Conservation (phyloP, 192 early-diverging fungal genomes). For the Linnemannia elongata region DNA sequence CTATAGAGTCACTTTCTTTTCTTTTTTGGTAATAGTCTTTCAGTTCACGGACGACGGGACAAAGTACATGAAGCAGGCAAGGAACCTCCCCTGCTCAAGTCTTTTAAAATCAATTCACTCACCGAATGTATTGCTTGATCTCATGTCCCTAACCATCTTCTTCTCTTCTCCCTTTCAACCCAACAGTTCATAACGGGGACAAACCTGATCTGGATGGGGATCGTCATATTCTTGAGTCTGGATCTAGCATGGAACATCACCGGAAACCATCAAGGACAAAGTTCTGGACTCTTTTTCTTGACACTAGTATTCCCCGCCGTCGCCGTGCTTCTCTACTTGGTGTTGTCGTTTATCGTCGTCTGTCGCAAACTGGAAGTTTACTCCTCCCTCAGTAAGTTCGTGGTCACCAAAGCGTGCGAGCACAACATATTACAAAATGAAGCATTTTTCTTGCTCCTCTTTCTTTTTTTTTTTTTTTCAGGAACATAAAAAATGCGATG, state of each 20-base stretch:
- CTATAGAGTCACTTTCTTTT: not conserved
- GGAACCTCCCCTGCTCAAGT: not conserved
- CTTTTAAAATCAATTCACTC: not conserved
- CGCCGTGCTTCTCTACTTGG: slow-evolving; percentile 14
- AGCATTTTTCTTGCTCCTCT: too few relatives aligned
- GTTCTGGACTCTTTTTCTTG: slow-evolving; percentile 30
- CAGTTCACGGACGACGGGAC: slow-evolving; percentile 52
- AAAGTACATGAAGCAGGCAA: slow-evolving; percentile 10
- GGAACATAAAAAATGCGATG: not conserved
- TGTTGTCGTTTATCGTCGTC: slow-evolving; percentile 24
- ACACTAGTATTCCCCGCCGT: slow-evolving; percentile 26
- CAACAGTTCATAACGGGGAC: slow-evolving; percentile 38
- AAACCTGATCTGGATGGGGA: slow-evolving; percentile 13
- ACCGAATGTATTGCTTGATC: not conserved
- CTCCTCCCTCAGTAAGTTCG: slow-evolving; percentile 21
- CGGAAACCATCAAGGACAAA: slow-evolving; percentile 15
- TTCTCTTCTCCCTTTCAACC: not conserved
- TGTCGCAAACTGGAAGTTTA: slow-evolving; percentile 21
- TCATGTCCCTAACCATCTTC: too few relatives aligned
- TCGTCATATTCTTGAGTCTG: slow-evolving; percentile 12
- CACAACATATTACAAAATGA: not conserved
- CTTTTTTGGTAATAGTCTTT: slow-evolving; percentile 18
- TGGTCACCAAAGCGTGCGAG: too few relatives aligned
- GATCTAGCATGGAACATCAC: slow-evolving; percentile 40
- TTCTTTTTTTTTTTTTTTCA: too few relatives aligned